Percentiles rank a stretch among this genome's conserved stretches.
Conservation (phyloP, 306 rosid species). For the Dalbergia oliveri region DNA sequence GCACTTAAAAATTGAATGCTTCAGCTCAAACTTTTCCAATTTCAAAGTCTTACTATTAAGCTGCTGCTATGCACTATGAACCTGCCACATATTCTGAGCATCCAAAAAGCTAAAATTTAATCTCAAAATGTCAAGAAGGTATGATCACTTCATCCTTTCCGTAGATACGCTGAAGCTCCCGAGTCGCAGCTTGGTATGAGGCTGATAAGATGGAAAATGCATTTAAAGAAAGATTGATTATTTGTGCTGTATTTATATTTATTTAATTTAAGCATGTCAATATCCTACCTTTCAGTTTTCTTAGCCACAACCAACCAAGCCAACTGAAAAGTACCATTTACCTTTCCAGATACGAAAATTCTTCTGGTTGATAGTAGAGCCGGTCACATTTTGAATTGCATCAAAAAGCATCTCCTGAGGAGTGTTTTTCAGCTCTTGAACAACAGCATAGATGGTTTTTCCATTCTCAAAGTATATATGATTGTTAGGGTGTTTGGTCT, state of each 20-base stretch:
- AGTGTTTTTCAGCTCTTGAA: constrained; percentile 95
- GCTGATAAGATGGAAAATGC: constrained; percentile 55
- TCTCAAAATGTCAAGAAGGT: constrained; percentile 59
- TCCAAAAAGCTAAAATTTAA: constrained; percentile 33
- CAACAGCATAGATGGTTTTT: constrained; percentile 90
- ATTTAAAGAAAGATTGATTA: constrained; percentile 27
- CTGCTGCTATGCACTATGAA: constrained; percentile 52
- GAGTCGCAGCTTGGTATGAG: constrained; percentile 93
- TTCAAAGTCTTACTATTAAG: constrained; percentile 44
- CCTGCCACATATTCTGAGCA: constrained; percentile 48
- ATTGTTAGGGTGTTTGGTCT: constrained; percentile 96
- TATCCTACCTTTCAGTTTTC: background rate
- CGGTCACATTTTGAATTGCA: constrained; percentile 82
- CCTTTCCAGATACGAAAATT: constrained; percentile 94
- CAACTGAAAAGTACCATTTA: constrained; percentile 42
- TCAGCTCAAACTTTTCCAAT: constrained; percentile 46
- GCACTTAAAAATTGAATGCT: constrained; percentile 49
- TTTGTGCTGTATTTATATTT: background rate
- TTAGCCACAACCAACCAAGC: background rate
- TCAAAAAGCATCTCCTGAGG: constrained; percentile 90
- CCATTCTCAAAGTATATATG: constrained; percentile 96
- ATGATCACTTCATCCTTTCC: constrained; percentile 79
- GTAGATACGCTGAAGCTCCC: constrained; percentile 96
- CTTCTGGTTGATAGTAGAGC: constrained; percentile 83
- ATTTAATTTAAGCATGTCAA: background rate